These are phyloP conservation scores for Monilinia laxa DNA, from an alignment of 2,329 filamentous ascomycete genomes.

Conservation along the genomic window DNA sequence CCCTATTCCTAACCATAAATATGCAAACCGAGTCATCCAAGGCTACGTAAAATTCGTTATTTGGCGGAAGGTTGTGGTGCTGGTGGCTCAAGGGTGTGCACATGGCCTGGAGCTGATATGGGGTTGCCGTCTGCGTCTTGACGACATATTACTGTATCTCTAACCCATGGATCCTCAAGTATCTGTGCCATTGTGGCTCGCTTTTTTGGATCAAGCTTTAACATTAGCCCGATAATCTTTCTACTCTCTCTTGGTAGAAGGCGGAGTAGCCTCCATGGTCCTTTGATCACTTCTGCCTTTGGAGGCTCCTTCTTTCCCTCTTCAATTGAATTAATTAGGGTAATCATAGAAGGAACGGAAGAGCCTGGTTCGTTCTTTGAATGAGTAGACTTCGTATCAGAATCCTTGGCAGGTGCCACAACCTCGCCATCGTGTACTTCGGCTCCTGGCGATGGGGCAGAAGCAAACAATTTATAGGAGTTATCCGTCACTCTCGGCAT, in stretches of 20 bases:
- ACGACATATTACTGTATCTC: conserved; percentile 76
- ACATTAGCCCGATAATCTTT: conserved; percentile 88
- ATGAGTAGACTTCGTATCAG: conserved; percentile 9
- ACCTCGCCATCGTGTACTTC: conserved; percentile 34
- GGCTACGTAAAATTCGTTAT: conserved; percentile 25
- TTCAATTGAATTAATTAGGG: conserved; percentile 5
- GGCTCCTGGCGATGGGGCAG: conserved; percentile 73
- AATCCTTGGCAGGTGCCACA: conserved; percentile 23
- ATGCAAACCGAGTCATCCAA: conserved; percentile 26
- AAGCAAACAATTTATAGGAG: conserved; percentile 89
- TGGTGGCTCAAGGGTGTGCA: conserved; percentile 79
- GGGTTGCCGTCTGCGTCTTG: conserved; percentile 78
- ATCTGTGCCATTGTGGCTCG: conserved; percentile 85
- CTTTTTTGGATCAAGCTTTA: conserved; percentile 80
- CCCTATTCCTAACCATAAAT: conserved; percentile 25
- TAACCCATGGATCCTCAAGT: conserved; percentile 86
- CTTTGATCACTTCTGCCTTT: conserved; percentile 74
- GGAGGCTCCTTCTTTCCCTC: conserved; percentile 42
- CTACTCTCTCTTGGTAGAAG: conserved; percentile 85
- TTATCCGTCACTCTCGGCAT: conserved; percentile 88
- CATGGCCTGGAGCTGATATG: conserved; percentile 72
- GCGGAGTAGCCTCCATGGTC: conserved; percentile 85
- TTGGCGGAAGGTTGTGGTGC: conserved; percentile 41
- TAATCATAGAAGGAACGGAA: not conserved
- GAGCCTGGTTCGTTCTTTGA: not conserved